These are phyloP conservation scores for Elsinoe batatas DNA, from an alignment of 2,329 filamentous ascomycete species.

Conservation along the genomic window DNA sequence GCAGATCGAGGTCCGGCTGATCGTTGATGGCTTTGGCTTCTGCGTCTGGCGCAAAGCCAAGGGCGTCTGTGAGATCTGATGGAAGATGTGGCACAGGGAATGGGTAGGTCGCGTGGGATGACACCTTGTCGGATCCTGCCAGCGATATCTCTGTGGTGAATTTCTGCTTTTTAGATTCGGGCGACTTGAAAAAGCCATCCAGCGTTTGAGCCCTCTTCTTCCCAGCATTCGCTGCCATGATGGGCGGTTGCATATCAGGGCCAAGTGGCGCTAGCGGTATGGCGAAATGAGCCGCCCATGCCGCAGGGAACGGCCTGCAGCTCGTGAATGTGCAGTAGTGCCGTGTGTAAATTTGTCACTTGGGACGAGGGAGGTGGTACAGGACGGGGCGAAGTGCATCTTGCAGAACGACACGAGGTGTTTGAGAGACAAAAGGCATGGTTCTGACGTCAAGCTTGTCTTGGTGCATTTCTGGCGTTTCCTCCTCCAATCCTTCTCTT, in stretches of 20 bases:
- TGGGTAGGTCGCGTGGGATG: constrained; percentile 43
- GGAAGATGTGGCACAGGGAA: constrained; percentile 43
- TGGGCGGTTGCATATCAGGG: background rate
- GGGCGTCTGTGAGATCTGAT: constrained; percentile 29
- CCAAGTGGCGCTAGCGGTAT: constrained; percentile 8
- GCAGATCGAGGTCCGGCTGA: constrained; percentile 59
- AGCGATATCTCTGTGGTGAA: constrained; percentile 21
- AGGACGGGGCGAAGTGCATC: constrained; percentile 1
- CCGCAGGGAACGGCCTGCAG: background rate
- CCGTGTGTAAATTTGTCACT: background rate
- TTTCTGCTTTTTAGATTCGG: constrained; percentile 34
- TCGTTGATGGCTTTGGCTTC: constrained; percentile 51
- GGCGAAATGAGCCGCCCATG: constrained; percentile 10
- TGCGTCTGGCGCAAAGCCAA: constrained; percentile 36
- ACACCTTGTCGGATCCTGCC: constrained; percentile 20
- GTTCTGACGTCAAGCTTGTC: background rate
- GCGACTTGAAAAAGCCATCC: constrained; percentile 56
- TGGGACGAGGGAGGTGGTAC: background rate
- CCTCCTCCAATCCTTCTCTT: constrained; percentile 2
- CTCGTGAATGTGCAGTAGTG: background rate
- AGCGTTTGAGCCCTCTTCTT: constrained; percentile 50
- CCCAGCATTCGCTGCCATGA: constrained; percentile 8
- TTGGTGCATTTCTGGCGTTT: background rate
- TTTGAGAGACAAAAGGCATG: background rate
- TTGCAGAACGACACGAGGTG: background rate